phyloP scores from a whole-genome alignment of 306 rosid genomes.

The Medicago arabica region DNA sequence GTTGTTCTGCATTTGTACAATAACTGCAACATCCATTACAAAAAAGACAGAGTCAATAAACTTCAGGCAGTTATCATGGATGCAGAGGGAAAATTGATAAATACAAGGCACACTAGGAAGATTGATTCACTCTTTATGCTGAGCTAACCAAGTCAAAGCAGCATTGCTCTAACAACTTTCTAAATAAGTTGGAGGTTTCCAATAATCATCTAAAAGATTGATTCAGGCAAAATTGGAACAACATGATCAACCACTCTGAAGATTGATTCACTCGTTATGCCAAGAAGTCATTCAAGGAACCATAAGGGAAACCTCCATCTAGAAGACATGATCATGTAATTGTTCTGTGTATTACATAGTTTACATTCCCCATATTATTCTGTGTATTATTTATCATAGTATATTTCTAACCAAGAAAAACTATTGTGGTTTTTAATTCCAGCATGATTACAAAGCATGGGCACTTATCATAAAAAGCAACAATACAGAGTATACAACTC shows the following conservation, averaged over 20 bases:
- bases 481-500: too few species aligned
- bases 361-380: too few species aligned
- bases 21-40: slow-evolving; percentile 11
- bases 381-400: too few species aligned
- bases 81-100: slow-evolving; percentile 11
- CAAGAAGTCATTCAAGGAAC: too few species aligned
- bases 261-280: too few species aligned
- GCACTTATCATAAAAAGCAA: background rate
- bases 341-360: too few species aligned
- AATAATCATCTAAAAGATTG: too few species aligned
- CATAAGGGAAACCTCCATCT: too few species aligned
- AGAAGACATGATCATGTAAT: too few species aligned
- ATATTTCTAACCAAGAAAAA: background rate
- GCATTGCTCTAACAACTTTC: background rate
- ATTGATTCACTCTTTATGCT: slow-evolving; percentile 28
- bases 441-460: background rate
- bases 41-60: slow-evolving; percentile 18
- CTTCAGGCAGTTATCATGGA: background rate
- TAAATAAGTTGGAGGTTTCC: too few species aligned
- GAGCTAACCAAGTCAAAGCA: slow-evolving; percentile 14
- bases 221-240: too few species aligned
- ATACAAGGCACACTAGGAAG: background rate
- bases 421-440: background rate
- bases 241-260: too few species aligned
- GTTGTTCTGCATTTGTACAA: slow-evolving; percentile 13